Conservation (phyloP, 345 rosid species). For the Eucalyptus regnans region DNA sequence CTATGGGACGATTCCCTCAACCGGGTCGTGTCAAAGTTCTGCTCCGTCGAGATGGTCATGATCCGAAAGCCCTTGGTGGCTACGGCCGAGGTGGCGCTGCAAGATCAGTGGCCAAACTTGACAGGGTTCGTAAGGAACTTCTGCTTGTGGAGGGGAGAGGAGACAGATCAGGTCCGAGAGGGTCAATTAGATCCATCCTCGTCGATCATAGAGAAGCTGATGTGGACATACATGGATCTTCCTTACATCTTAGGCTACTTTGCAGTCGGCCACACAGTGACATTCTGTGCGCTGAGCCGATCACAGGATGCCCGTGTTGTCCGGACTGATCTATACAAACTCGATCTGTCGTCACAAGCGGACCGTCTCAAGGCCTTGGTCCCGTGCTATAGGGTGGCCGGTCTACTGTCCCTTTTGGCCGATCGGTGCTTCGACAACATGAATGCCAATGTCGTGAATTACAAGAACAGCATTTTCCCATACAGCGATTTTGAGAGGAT, state of each 20-base stretch:
- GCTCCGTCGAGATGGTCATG: conserved; percentile 39
- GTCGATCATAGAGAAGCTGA: conserved; percentile 55
- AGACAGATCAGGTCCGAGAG: conserved; percentile 51
- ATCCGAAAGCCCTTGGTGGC: conserved; percentile 44
- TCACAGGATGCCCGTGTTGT: conserved; percentile 43
- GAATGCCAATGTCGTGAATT: background rate
- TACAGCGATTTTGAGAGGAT: conserved; percentile 75
- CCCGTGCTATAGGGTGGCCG: conserved; percentile 80
- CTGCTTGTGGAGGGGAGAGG: conserved; percentile 97
- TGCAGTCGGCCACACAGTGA: conserved; percentile 67
- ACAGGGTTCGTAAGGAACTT: conserved; percentile 63
- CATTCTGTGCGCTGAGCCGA: conserved; percentile 66
- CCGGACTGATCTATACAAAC: conserved; percentile 61
- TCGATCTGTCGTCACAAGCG: conserved; percentile 47
- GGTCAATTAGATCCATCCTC: conserved; percentile 52
- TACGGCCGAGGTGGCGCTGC: conserved; percentile 12
- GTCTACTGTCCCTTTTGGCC: conserved; percentile 60
- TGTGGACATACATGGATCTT: conserved; percentile 82
- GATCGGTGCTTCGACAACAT: conserved; percentile 37
- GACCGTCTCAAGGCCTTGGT: conserved; percentile 69
- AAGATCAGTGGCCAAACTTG: conserved; percentile 90
- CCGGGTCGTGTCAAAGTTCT: conserved; percentile 65
- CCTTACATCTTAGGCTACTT: conserved; percentile 83
- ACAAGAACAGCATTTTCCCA: conserved; percentile 9
- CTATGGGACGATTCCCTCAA: conserved; percentile 89